Evolutionary conservation across 257 asterid genomes (phyloP).

Genomic region (Gentiana dahurica): DNA sequence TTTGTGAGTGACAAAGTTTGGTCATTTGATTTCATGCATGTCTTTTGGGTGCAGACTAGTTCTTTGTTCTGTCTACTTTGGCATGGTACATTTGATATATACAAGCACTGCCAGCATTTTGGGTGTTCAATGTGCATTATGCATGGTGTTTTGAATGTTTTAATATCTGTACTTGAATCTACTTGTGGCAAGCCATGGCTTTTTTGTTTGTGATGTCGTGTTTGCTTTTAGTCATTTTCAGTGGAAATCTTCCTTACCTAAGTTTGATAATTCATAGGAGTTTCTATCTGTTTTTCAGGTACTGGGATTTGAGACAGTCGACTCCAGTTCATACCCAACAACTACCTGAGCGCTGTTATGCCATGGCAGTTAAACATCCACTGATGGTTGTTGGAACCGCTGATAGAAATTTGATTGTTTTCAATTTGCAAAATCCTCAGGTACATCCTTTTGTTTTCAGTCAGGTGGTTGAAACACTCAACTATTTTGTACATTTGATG

Average conservation of each 20-base stretch:
- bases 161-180: no score
- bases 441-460: conserved; percentile 22
- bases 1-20: no score
- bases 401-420: conserved; percentile 75
- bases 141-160: no score
- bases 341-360: conserved; percentile 97
- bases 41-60: no score
- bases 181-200: no score
- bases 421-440: conserved; percentile 97
- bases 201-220: no score
- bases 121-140: no score
- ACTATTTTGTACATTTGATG: neutral
- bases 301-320: conserved; percentile 93
- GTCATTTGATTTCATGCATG: no score
- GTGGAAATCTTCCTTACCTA: neutral
- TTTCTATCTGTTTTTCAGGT: conserved; percentile 35
- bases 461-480: conserved; percentile 3
- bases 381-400: conserved; percentile 96
- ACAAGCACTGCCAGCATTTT: no score
- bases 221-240: no score
- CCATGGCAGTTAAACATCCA: conserved; percentile 79
- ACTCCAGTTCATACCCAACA: conserved; percentile 84
- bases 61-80: no score
- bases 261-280: conserved; percentile 5
- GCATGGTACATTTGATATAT: no score